Conservation (phyloP, 23 red algal genomes). For the Gracilaria gracilis region DNA sequence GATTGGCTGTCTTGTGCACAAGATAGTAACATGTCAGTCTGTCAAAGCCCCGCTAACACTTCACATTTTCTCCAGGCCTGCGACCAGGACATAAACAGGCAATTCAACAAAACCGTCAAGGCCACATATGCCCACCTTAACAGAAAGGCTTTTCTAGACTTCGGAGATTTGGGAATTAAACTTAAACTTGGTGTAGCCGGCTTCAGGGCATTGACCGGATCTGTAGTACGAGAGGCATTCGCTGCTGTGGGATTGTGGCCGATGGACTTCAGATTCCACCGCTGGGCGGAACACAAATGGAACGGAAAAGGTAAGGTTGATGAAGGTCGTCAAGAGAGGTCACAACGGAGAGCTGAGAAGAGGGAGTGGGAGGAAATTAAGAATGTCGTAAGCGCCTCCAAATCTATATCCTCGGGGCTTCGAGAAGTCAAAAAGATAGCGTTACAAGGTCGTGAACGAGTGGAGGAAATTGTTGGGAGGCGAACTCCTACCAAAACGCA, state of each 20-base stretch:
- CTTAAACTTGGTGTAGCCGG: background rate
- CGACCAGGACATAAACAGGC: background rate
- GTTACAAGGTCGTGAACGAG: background rate
- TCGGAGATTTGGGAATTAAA: background rate
- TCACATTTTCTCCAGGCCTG: slow-evolving; percentile 10
- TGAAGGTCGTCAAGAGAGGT: no score
- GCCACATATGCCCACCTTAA: background rate
- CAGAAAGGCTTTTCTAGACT: background rate
- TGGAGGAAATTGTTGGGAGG: background rate
- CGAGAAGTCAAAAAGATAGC: no score
- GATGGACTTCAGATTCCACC: no score
- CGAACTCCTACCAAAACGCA: background rate
- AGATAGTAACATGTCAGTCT: background rate
- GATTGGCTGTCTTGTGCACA: background rate
- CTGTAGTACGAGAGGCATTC: no score
- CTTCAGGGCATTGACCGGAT: no score
- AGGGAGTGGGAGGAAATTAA: no score
- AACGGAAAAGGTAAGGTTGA: no score
- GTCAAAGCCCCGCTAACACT: background rate
- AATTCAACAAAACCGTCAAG: background rate
- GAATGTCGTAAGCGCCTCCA: no score
- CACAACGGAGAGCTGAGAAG: no score
- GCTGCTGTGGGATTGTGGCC: no score
- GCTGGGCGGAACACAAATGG: no score
- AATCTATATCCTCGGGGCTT: no score